Evolutionary conservation across 2,329 filamentous ascomycete species (phyloP).

Genomic region (Hawksworthiomyces lignivorus): DNA sequence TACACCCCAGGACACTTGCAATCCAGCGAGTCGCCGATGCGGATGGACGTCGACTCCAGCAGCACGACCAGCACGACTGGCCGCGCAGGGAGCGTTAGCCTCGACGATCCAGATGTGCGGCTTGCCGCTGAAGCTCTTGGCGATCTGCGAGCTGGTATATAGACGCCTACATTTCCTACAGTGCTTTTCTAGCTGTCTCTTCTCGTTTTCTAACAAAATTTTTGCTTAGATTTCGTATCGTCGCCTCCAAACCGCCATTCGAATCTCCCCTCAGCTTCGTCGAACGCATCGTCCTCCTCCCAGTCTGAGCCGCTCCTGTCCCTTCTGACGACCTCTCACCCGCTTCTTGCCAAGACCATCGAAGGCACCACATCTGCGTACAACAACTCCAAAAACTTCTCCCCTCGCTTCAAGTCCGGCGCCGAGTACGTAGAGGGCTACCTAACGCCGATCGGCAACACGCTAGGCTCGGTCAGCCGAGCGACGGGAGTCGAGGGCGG

Average conservation of each 20-base stretch:
- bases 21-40: slow-evolving; percentile 35
- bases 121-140: slow-evolving; percentile 69
- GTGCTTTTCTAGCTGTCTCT: background rate
- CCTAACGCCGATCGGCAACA: slow-evolving; percentile 78
- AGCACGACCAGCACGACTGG: slow-evolving; percentile 37
- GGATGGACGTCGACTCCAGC: slow-evolving; percentile 40
- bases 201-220: slow-evolving; percentile 15
- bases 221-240: slow-evolving; percentile 55
- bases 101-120: slow-evolving; percentile 61
- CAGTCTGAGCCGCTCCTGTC: slow-evolving; percentile 70
- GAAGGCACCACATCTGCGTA: slow-evolving; percentile 81
- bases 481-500: slow-evolving; percentile 83
- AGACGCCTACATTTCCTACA: background rate
- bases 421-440: slow-evolving; percentile 88
- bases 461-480: slow-evolving; percentile 73
- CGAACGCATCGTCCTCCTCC: slow-evolving; percentile 29
- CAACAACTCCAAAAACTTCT: slow-evolving; percentile 80
- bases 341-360: slow-evolving; percentile 76
- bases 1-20: slow-evolving; percentile 37
- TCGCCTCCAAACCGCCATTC: slow-evolving; percentile 46
- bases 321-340: slow-evolving; percentile 81
- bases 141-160: slow-evolving; percentile 61
- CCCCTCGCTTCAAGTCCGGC: slow-evolving; percentile 75
- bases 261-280: slow-evolving; percentile 27
- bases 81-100: slow-evolving; percentile 43